Base-by-base conservation (phyloP, 1,284 basidiomycete genomes). In the Hypsizygus ulmarius region DNA sequence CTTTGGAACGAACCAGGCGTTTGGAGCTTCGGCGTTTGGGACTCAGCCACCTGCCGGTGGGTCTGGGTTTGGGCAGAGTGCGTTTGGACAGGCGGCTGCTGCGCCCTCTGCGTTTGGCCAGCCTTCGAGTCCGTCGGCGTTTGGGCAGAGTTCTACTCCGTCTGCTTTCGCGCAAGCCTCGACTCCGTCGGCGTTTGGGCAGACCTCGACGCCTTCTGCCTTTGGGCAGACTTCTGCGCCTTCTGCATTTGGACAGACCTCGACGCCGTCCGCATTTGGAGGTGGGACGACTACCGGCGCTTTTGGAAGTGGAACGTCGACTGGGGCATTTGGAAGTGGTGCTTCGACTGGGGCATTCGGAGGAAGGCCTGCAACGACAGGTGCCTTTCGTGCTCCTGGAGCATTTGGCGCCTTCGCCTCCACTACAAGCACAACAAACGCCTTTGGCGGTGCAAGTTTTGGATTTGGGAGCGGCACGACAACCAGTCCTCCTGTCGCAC, bases 361-460 rank as follows among this genome's bases (percentile, higher is more conserved):
- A 25, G 45, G 50, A 18, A 43, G 30, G 27, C 27, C 21, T 16
- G 28, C 53, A 5, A 29, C 49, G 28, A 28, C 35, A 6, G 32
- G 29, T 36, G 38, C 38, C 29, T 46, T 49, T 50, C 27, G 48
- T 34, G 33, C 45, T 29, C 39, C 41, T 12, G 47, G 53, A 25
- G 57, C 55, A 12, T 63, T 63, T 30, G 44, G 54, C 18, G 38
- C 54, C 10, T 55, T 63, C 46, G 53, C 51, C 38, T 27, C 42
- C 41, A 38, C 52, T 5, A 16, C 48, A 10, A 44, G 48, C n/a
- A 44, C 49, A 10, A 50, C 59, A 5, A 65, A 58, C 44, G 54
- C 57, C 1, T 66, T 68, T 47, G 61, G 62, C 5, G 51, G 59
- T 39, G 46, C 59, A 5, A 52, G 55, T 29, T 65, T 67, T 42